These are phyloP conservation scores for Trichoderma arundinaceum DNA, from an alignment of 2,329 filamentous ascomycete species.

Conservation along the genomic window DNA sequence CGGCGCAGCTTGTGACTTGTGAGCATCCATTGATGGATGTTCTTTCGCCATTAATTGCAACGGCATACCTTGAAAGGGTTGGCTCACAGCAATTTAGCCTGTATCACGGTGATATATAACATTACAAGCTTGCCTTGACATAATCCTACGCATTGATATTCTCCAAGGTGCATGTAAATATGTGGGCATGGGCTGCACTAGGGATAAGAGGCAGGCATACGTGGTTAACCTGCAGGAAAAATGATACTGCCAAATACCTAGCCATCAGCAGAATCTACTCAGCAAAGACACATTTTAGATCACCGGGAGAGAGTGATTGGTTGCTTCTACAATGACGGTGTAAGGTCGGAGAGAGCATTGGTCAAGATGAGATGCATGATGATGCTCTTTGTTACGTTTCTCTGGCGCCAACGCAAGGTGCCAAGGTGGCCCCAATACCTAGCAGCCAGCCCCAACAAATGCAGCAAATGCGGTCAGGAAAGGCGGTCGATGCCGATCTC, in stretches of 20 bases:
- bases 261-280: no score
- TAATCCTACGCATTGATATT: background rate
- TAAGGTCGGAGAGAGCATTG: no score
- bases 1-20: background rate
- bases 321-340: background rate
- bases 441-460: slow-evolving; percentile 18
- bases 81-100: background rate
- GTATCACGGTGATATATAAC: background rate
- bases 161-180: no score
- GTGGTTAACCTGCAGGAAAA: background rate
- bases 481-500: slow-evolving; percentile 28
- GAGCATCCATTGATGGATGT: no score
- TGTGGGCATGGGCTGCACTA: background rate
- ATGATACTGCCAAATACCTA: no score
- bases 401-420: background rate
- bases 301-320: no score
- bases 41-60: background rate
- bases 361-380: no score
- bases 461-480: slow-evolving; percentile 26
- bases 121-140: background rate
- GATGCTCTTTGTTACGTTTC: background rate
- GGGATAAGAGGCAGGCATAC: background rate
- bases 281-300: no score
- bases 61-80: background rate
- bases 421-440: background rate